phyloP scores from a whole-genome alignment of 1,284 basidiomycete genomes.

The Rhodotorula sp. region DNA sequence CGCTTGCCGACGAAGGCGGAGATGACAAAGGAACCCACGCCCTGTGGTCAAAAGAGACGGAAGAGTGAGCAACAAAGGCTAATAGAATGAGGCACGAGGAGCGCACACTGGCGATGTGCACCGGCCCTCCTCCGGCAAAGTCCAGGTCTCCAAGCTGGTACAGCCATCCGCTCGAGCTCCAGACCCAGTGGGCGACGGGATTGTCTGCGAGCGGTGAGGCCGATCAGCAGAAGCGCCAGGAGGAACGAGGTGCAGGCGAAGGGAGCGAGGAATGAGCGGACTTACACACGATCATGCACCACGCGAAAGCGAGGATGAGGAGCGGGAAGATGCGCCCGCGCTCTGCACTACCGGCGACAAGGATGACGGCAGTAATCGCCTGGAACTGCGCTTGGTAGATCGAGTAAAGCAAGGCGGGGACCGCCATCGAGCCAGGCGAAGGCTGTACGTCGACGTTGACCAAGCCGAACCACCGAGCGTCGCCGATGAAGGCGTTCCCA shows the following conservation, averaged over 20 bases:
- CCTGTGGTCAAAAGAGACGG: slow-evolving; percentile 67
- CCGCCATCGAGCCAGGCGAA: slow-evolving; percentile 50
- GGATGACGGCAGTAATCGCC: slow-evolving; percentile 64
- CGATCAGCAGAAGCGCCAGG: too few species aligned
- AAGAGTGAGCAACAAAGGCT: neutral
- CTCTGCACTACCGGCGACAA: slow-evolving; percentile 78
- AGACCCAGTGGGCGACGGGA: slow-evolving; percentile 86
- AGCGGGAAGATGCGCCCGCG: slow-evolving; percentile 82
- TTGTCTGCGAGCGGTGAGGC: slow-evolving; percentile 78
- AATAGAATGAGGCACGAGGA: neutral
- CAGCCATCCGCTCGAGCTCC: slow-evolving; percentile 78
- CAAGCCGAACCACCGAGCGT: slow-evolving; percentile 72
- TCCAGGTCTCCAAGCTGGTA: slow-evolving; percentile 88
- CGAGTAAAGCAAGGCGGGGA: slow-evolving; percentile 82
- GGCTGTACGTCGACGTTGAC: slow-evolving; percentile 76
- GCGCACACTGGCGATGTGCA: too few species aligned
- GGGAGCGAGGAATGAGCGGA: neutral
- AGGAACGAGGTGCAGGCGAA: too few species aligned
- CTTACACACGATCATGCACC: slow-evolving; percentile 54
- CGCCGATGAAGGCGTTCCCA: slow-evolving; percentile 54
- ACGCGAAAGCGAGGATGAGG: slow-evolving; percentile 84
- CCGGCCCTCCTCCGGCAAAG: slow-evolving; percentile 72
- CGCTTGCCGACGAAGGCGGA: slow-evolving; percentile 87
- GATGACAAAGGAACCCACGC: slow-evolving; percentile 80
- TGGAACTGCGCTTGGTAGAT: slow-evolving; percentile 89